These are phyloP conservation scores for Pyrenochaeta sp. DNA, from an alignment of 2,329 filamentous ascomycete genomes.

Conservation along the genomic window DNA sequence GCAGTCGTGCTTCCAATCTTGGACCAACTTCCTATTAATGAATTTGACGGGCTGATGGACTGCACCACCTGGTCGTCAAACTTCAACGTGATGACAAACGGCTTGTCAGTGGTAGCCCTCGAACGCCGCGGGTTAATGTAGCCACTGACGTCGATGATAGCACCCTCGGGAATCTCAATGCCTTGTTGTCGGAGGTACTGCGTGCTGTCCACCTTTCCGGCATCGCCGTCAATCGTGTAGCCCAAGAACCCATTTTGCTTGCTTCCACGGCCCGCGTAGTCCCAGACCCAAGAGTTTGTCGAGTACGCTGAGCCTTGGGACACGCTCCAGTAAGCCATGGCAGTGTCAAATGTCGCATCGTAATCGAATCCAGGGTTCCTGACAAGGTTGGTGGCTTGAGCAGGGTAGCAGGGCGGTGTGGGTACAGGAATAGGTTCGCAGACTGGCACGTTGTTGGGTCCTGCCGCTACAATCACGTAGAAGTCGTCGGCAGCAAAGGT, in stretches of 20 bases:
- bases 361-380: constrained; percentile 5
- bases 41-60: neutral
- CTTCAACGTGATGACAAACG: neutral
- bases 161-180: neutral
- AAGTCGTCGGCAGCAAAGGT: constrained; percentile 1
- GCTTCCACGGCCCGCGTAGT: neutral
- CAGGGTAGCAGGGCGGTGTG: neutral
- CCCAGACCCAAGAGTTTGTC: neutral
- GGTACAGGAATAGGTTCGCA: neutral
- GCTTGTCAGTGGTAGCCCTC: neutral
- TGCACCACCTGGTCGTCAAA: neutral
- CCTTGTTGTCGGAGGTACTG: neutral
- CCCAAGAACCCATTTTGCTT: neutral
- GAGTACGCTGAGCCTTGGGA: neutral
- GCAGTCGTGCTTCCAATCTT: neutral
- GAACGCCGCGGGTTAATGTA: neutral
- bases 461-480: neutral
- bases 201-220: neutral
- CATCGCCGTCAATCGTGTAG: neutral
- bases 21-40: neutral
- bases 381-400: neutral
- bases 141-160: neutral
- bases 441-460: neutral
- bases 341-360: neutral
- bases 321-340: neutral